Conservation (phyloP, 2,329 filamentous ascomycete genomes). For the Ascosphaera pollenicola region DNA sequence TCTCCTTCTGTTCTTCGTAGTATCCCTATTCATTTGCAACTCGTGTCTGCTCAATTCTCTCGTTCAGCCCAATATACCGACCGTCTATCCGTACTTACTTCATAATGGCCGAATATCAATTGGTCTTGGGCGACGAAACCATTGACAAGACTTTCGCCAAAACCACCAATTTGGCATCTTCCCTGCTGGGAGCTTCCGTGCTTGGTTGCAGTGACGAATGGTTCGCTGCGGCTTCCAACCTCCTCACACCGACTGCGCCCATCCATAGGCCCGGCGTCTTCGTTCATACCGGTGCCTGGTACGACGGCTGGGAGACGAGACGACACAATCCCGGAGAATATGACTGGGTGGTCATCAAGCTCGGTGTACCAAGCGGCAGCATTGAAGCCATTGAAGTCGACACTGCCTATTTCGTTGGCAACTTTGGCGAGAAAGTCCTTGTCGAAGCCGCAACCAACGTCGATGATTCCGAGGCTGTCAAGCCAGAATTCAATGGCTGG, state of each 20-base stretch:
- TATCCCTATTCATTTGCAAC: no score
- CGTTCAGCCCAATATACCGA: no score
- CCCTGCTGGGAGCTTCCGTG: conserved; percentile 29
- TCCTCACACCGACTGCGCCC: conserved; percentile 33
- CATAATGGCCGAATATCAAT: conserved; percentile 1
- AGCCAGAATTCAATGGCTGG: conserved; percentile 16
- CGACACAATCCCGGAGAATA: conserved; percentile 34
- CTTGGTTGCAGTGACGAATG: conserved; percentile 37
- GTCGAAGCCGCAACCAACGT: conserved; percentile 13
- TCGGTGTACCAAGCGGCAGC: conserved; percentile 26
- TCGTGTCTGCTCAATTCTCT: no score
- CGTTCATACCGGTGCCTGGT: conserved; percentile 38
- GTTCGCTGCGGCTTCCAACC: conserved; percentile 37
- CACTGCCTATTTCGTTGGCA: conserved; percentile 23
- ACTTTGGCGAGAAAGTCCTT: conserved; percentile 21
- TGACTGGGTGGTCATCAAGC: conserved; percentile 37
- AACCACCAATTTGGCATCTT: conserved; percentile 26
- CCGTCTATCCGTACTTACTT: not conserved
- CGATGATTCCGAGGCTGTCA: conserved; percentile 11
- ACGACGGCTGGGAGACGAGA: conserved; percentile 42
- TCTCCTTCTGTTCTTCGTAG: no score
- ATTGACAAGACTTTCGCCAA: conserved; percentile 34
- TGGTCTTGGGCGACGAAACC: conserved; percentile 7
- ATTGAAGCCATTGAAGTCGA: conserved; percentile 23
- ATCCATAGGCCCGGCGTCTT: conserved; percentile 36